phyloP scores from a whole-genome alignment of 1,139 yeast species.

The Candida labiduridarum region DNA sequence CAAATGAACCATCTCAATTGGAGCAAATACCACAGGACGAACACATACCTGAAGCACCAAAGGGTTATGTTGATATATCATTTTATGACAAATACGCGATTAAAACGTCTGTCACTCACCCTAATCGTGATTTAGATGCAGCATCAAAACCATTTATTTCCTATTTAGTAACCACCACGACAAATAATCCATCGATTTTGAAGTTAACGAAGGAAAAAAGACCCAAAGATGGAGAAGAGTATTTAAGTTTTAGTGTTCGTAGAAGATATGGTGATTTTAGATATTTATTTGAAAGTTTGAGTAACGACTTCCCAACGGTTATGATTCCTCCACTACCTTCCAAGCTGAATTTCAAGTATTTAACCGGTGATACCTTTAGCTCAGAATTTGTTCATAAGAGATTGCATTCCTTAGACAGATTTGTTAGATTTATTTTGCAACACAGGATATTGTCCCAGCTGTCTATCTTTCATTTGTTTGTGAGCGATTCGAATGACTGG shows the following conservation, averaged over 20 bases:
- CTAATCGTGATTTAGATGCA: conserved; percentile 74
- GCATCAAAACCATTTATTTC: conserved; percentile 82
- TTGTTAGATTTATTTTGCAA: conserved; percentile 67
- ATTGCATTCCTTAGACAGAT: conserved; percentile 80
- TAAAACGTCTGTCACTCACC: conserved; percentile 59
- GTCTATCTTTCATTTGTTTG: conserved; percentile 70
- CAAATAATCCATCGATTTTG: conserved; percentile 48
- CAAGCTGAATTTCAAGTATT: conserved; percentile 84
- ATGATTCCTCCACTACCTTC: conserved; percentile 95
- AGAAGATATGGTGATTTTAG: conserved; percentile 84
- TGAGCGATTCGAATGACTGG: conserved; percentile 83
- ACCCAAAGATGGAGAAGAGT: conserved; percentile 19
- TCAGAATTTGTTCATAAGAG: conserved; percentile 80
- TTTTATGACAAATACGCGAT: conserved; percentile 30
- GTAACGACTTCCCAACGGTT: conserved; percentile 79
- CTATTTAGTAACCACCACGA: conserved; percentile 71
- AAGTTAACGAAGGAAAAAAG: conserved; percentile 27
- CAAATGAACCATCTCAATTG: not conserved
- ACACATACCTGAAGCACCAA: conserved; percentile 3
- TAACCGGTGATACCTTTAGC: conserved; percentile 92
- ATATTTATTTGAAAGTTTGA: conserved; percentile 68
- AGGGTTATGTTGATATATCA: conserved; percentile 13
- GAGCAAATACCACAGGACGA: not conserved
- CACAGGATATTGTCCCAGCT: conserved; percentile 77
- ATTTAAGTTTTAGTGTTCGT: conserved; percentile 56